phyloP scores from a whole-genome alignment of 1,284 basidiomycete species.

The Prillingera fragicola region DNA sequence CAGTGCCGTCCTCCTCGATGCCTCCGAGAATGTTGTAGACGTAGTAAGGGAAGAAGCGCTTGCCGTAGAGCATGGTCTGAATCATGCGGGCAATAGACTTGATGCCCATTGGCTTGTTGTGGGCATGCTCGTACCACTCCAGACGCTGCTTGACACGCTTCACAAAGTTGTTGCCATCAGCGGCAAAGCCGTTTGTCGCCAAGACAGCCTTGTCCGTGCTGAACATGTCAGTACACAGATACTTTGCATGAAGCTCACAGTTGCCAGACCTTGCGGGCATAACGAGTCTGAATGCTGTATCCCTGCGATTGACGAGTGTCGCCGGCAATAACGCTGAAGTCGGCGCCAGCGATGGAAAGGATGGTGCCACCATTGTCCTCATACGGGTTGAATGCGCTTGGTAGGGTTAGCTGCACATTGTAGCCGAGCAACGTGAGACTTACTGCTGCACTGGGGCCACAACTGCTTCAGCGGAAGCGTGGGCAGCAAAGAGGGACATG shows the following conservation, averaged over 20 bases:
- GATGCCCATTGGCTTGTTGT: constrained; percentile 87
- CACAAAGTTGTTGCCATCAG: constrained; percentile 91
- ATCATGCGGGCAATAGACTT: constrained; percentile 87
- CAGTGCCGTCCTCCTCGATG: constrained; percentile 87
- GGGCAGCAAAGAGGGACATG: constrained; percentile 38
- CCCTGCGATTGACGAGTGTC: constrained; percentile 93
- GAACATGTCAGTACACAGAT: background rate
- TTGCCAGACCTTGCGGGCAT: constrained; percentile 63
- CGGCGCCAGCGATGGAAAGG: constrained; percentile 83
- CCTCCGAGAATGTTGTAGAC: constrained; percentile 92
- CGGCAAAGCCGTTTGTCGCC: constrained; percentile 90
- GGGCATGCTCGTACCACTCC: constrained; percentile 94
- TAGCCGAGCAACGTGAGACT: constrained; percentile 6
- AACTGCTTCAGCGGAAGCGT: constrained; percentile 20
- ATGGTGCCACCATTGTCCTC: constrained; percentile 88
- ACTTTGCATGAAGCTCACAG: constrained; percentile 37
- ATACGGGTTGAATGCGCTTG: constrained; percentile 70
- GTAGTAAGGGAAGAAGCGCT: constrained; percentile 94
- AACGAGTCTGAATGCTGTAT: constrained; percentile 90
- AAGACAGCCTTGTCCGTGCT: constrained; percentile 90
- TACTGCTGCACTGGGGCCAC: constrained; percentile 42
- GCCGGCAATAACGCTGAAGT: constrained; percentile 87
- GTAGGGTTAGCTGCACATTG: constrained; percentile 3
- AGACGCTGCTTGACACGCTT: constrained; percentile 88
- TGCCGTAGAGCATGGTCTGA: constrained; percentile 89